Base-by-base conservation (phyloP, 2,329 filamentous ascomycete genomes). In the Fusarium sp. region DNA sequence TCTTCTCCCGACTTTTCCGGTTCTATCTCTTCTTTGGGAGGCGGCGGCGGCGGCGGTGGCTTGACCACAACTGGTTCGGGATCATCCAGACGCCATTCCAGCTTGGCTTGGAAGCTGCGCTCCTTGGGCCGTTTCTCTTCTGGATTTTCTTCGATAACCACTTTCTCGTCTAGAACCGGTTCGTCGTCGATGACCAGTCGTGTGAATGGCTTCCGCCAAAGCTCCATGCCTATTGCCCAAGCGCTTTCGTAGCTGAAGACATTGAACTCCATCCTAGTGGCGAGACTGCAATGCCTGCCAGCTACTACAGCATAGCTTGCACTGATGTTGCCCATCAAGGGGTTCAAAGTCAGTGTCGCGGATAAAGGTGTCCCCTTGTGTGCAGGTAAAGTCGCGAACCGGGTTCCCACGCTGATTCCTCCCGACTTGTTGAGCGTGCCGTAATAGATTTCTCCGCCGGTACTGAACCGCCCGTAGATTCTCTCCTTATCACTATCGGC, bases 211-310 rank as follows among this genome's bases (percentile, higher is more conserved):
- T 88, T 91, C 75, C 92, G 89, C 95, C 96, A 99, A 42, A 98
- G 83, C 81, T 99, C 96, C 82, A 93, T 92, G 15, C 96, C 96
- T 26, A 98, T 87, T 28, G 94, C 91, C 84, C 97, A 91, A 61
- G 96, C 92, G 76, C 93, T 97, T 82, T 99, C 96, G 82, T 97
- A 99, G 77, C 93, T 97, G 81, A 97, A 98, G 50, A 97, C 92
- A 75, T 99, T 99, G 81, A 99, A 99, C 76, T 97, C 94, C 81
- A 98, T 95, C 50, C 92, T 89, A 23, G 94, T 97, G 68, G 94
- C 96, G 50, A 99, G 86, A 12, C 93, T 92, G 71, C 97, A 88
- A 74, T 93, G 89, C 34, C 88, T 88, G 4, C 93, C 93, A 3
- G 95, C 95, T 75, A 93, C 91, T 47, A 98, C 92, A 0, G 96